phyloP scores from a whole-genome alignment of 768 basidiomycete species.

The Zangia roseola region DNA sequence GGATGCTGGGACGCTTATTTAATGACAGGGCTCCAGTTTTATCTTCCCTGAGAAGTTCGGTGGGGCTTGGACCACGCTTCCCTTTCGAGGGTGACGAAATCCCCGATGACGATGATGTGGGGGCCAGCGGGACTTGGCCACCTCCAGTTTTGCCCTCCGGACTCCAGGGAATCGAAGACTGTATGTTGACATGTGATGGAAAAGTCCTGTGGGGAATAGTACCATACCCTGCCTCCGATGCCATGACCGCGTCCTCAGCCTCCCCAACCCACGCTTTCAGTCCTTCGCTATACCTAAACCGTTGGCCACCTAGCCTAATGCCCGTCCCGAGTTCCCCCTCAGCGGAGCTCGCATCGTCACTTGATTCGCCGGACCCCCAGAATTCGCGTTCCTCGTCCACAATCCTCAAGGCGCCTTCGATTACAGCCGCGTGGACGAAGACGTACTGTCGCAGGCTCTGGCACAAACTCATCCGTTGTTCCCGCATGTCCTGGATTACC shows the following conservation, averaged over 20 bases:
- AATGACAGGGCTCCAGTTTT: slow-evolving; percentile 53
- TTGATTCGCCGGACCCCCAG: slow-evolving; percentile 25
- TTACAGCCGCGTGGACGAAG: slow-evolving; percentile 84
- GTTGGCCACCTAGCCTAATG: slow-evolving; percentile 13
- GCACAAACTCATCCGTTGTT: slow-evolving; percentile 95
- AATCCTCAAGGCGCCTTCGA: slow-evolving; percentile 77
- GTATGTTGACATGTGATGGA: slow-evolving; percentile 7
- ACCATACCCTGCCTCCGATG: neutral
- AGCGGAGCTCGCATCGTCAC: slow-evolving; percentile 20
- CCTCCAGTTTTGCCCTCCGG: slow-evolving; percentile 5
- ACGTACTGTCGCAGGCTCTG: slow-evolving; percentile 94
- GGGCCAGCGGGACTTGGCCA: slow-evolving; percentile 1
- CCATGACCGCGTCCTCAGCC: neutral
- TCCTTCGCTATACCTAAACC: slow-evolving; percentile 16
- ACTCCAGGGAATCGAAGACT: slow-evolving; percentile 1
- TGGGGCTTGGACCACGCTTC: slow-evolving; percentile 71
- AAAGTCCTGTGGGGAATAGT: slow-evolving; percentile 2
- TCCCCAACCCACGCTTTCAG: slow-evolving; percentile 5
- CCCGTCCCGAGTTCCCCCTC: slow-evolving; percentile 9
- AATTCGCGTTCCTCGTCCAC: slow-evolving; percentile 66
- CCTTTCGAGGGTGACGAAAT: slow-evolving; percentile 40
- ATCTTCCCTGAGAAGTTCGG: slow-evolving; percentile 63
- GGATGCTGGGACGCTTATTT: slow-evolving; percentile 68
- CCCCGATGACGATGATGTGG: slow-evolving; percentile 15
- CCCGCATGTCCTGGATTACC: slow-evolving; percentile 89